Conservation (phyloP, 306 rosid genomes). For the Alnus rubra region DNA sequence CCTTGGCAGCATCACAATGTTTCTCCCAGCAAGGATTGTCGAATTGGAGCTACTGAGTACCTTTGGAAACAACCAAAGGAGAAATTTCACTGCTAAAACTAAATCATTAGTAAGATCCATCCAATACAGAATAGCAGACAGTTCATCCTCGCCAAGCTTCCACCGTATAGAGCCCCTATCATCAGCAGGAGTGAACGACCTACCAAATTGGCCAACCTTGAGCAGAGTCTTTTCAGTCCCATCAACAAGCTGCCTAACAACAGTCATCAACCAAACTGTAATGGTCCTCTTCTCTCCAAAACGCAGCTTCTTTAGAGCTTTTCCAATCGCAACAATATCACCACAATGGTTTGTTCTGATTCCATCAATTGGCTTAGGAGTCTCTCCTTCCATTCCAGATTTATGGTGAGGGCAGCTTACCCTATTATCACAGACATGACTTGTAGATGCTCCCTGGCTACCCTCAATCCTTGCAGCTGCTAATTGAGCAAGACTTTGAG, state of each 20-base stretch:
- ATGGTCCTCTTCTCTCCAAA: slow-evolving; percentile 78
- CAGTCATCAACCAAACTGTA: slow-evolving; percentile 68
- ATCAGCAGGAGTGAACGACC: slow-evolving; percentile 58
- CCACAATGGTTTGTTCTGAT: slow-evolving; percentile 36
- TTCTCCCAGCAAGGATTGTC: slow-evolving; percentile 73
- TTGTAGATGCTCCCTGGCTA: slow-evolving; percentile 96
- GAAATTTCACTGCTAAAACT: slow-evolving; percentile 76
- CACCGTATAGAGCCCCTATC: slow-evolving; percentile 64
- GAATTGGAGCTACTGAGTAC: slow-evolving; percentile 61
- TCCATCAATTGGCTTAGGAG: slow-evolving; percentile 54
- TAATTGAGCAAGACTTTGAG: slow-evolving; percentile 83
- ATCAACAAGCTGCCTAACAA: slow-evolving; percentile 63
- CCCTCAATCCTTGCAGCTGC: slow-evolving; percentile 93
- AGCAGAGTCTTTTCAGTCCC: slow-evolving; percentile 59
- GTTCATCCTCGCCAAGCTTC: slow-evolving; percentile 93
- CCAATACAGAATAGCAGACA: slow-evolving; percentile 69
- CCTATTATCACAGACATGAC: slow-evolving; percentile 88
- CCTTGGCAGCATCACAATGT: slow-evolving; percentile 54
- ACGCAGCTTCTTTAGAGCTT: slow-evolving; percentile 61
- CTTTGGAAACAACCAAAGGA: slow-evolving; percentile 92
- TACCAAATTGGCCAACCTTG: slow-evolving; percentile 77
- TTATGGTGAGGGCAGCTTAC: slow-evolving; percentile 83
- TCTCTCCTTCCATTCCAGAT: slow-evolving; percentile 64
- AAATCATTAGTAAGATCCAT: slow-evolving; percentile 78
- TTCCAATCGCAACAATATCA: slow-evolving; percentile 76